phyloP scores from a whole-genome alignment of 768 basidiomycete species.

The Boletus sp. region DNA sequence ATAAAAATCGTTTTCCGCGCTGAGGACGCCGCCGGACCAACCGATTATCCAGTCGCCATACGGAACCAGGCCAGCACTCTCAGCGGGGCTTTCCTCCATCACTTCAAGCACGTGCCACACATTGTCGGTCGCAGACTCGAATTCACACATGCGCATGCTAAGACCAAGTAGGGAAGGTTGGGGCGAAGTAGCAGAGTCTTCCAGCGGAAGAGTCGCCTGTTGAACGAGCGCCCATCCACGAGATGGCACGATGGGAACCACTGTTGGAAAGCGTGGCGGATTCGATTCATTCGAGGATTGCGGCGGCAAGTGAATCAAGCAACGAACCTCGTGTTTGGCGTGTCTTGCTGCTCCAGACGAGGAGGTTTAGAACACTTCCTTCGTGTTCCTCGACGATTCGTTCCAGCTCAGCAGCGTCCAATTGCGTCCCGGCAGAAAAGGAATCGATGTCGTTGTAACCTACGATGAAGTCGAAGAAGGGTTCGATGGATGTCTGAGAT shows the following conservation, averaged over 20 bases:
- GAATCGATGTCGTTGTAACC: conserved; percentile 76
- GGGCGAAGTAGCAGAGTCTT: conserved; percentile 41
- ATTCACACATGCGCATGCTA: conserved; percentile 91
- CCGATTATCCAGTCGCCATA: conserved; percentile 80
- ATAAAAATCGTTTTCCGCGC: conserved; percentile 94
- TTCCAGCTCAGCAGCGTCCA: conserved; percentile 73
- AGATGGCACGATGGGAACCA: conserved; percentile 82
- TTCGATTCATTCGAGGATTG: not conserved
- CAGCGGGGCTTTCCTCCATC: conserved; percentile 92
- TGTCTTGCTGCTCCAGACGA: conserved; percentile 84
- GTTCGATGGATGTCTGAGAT: conserved; percentile 77
- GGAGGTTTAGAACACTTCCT: conserved; percentile 61
- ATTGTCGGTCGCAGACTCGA: conserved; percentile 83
- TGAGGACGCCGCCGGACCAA: conserved; percentile 91
- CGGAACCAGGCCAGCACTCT: conserved; percentile 94
- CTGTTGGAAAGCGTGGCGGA: conserved; percentile 39
- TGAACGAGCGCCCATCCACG: conserved; percentile 69
- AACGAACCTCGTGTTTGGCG: conserved; percentile 64
- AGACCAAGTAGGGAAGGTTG: conserved; percentile 93
- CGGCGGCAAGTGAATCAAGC: not conserved
- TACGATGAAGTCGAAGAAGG: conserved; percentile 96
- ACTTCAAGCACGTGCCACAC: conserved; percentile 99
- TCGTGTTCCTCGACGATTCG: conserved; percentile 83
- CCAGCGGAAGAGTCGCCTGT: conserved; percentile 37
- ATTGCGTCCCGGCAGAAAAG: conserved; percentile 43